A percentile compares a stretch with the other conserved stretches of the same genome.
Evolutionary conservation across 2,329 filamentous ascomycete genomes (phyloP).

Genomic region (Dendryphion nanum): DNA sequence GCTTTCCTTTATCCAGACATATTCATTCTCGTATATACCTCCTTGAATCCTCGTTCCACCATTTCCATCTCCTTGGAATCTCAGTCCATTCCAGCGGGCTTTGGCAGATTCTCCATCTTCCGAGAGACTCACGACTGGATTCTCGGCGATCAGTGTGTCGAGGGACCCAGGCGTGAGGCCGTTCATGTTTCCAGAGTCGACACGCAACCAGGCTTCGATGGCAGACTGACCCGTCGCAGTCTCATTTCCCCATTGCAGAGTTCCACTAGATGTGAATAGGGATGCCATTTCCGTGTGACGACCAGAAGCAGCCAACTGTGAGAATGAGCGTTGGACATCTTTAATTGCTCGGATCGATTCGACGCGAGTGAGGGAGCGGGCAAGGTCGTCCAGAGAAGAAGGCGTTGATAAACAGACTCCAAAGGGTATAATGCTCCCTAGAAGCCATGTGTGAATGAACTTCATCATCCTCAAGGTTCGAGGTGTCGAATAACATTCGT

Average conservation of each 20-base stretch:
- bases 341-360: slow-evolving; percentile 26
- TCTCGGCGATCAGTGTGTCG: slow-evolving; percentile 19
- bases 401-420: too few species aligned
- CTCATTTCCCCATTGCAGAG: slow-evolving; percentile 17
- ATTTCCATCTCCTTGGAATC: slow-evolving; percentile 20
- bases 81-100: slow-evolving; percentile 22
- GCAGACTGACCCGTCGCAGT: slow-evolving; percentile 10
- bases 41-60: slow-evolving; percentile 19
- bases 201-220: slow-evolving; percentile 15
- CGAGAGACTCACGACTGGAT: slow-evolving; percentile 17
- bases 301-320: slow-evolving; percentile 20
- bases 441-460: too few species aligned
- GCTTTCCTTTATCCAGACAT: slow-evolving; percentile 5
- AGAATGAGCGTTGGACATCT: slow-evolving; percentile 17
- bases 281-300: slow-evolving; percentile 9
- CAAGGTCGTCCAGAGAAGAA: slow-evolving; percentile 12
- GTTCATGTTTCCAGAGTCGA: slow-evolving; percentile 17
- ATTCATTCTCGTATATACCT: slow-evolving; percentile 25
- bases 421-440: too few species aligned
- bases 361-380: slow-evolving; percentile 14
- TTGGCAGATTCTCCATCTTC: slow-evolving; percentile 17
- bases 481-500: too few species aligned
- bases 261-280: slow-evolving; percentile 17
- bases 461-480: too few species aligned
- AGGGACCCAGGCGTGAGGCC: slow-evolving; percentile 15